phyloP scores from a whole-genome alignment of 148 eudicot genomes.

The Chenopodium suecicum region DNA sequence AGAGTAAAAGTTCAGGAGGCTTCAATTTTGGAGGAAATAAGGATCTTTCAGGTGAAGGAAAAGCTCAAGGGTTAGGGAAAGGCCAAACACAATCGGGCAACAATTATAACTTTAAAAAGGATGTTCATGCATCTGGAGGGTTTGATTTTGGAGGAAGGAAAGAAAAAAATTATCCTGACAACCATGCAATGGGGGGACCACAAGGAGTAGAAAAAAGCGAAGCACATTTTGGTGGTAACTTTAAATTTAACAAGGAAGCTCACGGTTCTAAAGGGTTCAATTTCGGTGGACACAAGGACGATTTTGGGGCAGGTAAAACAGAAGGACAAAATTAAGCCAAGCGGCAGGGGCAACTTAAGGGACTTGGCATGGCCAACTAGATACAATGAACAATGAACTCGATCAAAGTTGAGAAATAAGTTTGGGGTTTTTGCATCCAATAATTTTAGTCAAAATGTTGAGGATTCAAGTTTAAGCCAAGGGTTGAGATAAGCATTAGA shows the following conservation, averaged over 20 bases:
- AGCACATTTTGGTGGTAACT: background rate
- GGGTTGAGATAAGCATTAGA: conserved; percentile 2
- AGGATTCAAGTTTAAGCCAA: background rate
- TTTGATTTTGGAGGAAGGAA: too few species aligned
- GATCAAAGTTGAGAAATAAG: too few species aligned
- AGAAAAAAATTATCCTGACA: too few species aligned
- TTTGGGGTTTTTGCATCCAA: too few species aligned
- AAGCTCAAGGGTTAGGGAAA: background rate
- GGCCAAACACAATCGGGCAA: background rate
- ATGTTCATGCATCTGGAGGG: too few species aligned
- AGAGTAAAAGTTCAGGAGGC: background rate
- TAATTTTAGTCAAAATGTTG: background rate
- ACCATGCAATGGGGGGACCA: too few species aligned
- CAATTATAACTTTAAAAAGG: background rate
- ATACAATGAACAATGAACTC: too few species aligned
- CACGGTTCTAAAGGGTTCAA: background rate
- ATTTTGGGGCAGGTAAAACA: too few species aligned
- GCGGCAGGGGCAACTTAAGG: background rate
- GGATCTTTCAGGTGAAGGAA: background rate
- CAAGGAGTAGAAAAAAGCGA: too few species aligned
- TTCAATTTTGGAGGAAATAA: background rate
- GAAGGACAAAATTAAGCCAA: background rate
- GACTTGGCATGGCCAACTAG: too few species aligned
- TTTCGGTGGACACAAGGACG: too few species aligned
- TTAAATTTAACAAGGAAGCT: background rate